These are phyloP conservation scores for Sungouiella thailandica DNA, from an alignment of 805 yeast species.

Conservation along the genomic window DNA sequence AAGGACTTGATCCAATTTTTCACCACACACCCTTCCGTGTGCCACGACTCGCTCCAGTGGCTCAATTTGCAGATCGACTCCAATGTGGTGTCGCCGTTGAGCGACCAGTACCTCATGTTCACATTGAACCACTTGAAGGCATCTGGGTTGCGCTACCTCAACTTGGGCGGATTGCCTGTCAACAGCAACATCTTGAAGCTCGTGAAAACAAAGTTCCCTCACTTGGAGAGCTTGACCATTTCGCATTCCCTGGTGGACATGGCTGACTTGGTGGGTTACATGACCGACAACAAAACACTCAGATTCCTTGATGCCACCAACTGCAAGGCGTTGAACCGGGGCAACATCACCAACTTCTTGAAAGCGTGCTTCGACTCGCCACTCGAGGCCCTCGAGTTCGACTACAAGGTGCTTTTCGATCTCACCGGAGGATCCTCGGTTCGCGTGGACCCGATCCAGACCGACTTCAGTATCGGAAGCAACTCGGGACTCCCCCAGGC, in stretches of 20 bases:
- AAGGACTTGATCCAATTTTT: slow-evolving; percentile 67
- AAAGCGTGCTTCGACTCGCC: slow-evolving; percentile 21
- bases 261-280: slow-evolving; percentile 32
- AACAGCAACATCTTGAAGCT: slow-evolving; percentile 32
- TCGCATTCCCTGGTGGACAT: slow-evolving; percentile 34
- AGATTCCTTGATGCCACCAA: slow-evolving; percentile 65
- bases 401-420: slow-evolving; percentile 50
- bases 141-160: slow-evolving; percentile 44
- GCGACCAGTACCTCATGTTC: slow-evolving; percentile 43
- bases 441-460: slow-evolving; percentile 25
- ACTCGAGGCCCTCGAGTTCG: slow-evolving; percentile 62
- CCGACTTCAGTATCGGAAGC: slow-evolving; percentile 21
- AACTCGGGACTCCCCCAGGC: slow-evolving; percentile 25
- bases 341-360: slow-evolving; percentile 40
- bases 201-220: slow-evolving; percentile 35
- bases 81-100: slow-evolving; percentile 56
- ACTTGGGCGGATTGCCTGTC: slow-evolving; percentile 63
- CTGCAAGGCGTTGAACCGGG: slow-evolving; percentile 51
- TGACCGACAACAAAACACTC: slow-evolving; percentile 31
- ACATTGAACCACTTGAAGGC: slow-evolving; percentile 42
- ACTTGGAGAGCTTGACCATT: slow-evolving; percentile 39
- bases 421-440: slow-evolving; percentile 36
- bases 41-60: slow-evolving; percentile 52
- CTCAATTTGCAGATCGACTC: slow-evolving; percentile 60
- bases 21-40: slow-evolving; percentile 63